Conservation (phyloP, 202 grass and related monocot species). For the Bolboschoenoplectus hybrid region DNA sequence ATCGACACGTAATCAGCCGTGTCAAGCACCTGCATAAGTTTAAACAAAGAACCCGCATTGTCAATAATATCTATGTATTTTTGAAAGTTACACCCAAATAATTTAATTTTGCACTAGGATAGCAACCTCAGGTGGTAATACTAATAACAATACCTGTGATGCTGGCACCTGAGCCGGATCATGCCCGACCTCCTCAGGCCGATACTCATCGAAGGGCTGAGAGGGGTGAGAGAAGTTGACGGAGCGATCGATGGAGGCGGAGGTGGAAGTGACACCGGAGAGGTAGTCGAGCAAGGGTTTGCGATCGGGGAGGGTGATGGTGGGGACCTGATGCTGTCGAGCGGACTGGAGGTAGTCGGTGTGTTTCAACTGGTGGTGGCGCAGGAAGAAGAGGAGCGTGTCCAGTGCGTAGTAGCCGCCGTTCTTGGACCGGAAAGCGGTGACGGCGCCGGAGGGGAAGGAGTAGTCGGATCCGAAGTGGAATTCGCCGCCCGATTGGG, state of each 20-base stretch:
- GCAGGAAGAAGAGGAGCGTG: constrained; percentile 85
- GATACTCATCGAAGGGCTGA: constrained; percentile 42
- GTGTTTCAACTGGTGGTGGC: constrained; percentile 85
- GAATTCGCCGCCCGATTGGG: constrained; percentile 67
- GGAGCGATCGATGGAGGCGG: constrained; percentile 55
- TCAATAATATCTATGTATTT: no score
- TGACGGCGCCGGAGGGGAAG: constrained; percentile 58
- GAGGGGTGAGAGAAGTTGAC: constrained; percentile 50
- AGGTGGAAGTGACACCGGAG: constrained; percentile 53
- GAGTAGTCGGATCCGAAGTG: constrained; percentile 81
- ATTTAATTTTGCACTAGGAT: no score
- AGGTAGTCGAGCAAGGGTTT: constrained; percentile 96
- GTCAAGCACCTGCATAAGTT: not conserved
- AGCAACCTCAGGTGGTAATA: not conserved
- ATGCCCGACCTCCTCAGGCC: constrained; percentile 46
- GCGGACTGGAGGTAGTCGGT: constrained; percentile 92
- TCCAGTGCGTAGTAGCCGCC: constrained; percentile 74
- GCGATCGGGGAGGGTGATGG: constrained; percentile 82
- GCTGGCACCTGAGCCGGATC: constrained; percentile 14
- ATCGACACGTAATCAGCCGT: constrained; percentile 48
- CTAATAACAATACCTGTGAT: not conserved
- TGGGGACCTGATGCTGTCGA: constrained; percentile 69
- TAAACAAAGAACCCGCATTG: not conserved
- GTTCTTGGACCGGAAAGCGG: constrained; percentile 82
- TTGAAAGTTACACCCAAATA: not conserved